phyloP scores from a whole-genome alignment of 768 basidiomycete genomes.

The Leccinum longicurvipes region DNA sequence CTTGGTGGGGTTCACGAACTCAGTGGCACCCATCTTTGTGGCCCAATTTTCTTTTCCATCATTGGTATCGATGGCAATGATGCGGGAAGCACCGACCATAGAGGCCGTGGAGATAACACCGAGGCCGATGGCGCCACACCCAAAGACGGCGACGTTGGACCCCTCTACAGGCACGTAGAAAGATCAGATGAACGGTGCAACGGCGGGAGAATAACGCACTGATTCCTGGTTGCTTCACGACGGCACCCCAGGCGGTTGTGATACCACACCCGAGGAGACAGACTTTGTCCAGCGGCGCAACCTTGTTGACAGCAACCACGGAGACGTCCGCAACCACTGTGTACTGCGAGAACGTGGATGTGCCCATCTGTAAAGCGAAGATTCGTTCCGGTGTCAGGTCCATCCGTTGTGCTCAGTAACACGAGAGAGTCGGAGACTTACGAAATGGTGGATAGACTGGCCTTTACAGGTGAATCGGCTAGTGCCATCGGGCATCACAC shows the following conservation, averaged over 20 bases:
- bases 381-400: neutral
- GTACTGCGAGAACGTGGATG: slow-evolving; percentile 99
- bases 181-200: neutral
- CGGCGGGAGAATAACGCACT: slow-evolving; percentile 41
- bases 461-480: slow-evolving; percentile 89
- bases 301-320: slow-evolving; percentile 82
- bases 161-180: slow-evolving; percentile 47
- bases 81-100: slow-evolving; percentile 74
- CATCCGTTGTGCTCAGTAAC: neutral
- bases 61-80: slow-evolving; percentile 94
- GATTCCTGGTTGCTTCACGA: slow-evolving; percentile 86
- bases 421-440: slow-evolving; percentile 37
- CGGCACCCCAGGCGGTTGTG: slow-evolving; percentile 98
- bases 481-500: slow-evolving; percentile 90
- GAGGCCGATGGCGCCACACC: slow-evolving; percentile 94
- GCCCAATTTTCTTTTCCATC: slow-evolving; percentile 85
- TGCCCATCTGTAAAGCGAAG: slow-evolving; percentile 77
- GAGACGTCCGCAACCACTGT: slow-evolving; percentile 98
- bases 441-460: slow-evolving; percentile 86
- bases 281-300: slow-evolving; percentile 92
- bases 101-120: slow-evolving; percentile 83
- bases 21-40: slow-evolving; percentile 88
- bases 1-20: slow-evolving; percentile 81
- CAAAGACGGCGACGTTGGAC: slow-evolving; percentile 91
- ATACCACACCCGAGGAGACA: slow-evolving; percentile 96